Evolutionary conservation across 257 asterid genomes (phyloP), one percentile per base, ranked within the genome.

Genomic region (Solanum bulbocastanum): DNA sequence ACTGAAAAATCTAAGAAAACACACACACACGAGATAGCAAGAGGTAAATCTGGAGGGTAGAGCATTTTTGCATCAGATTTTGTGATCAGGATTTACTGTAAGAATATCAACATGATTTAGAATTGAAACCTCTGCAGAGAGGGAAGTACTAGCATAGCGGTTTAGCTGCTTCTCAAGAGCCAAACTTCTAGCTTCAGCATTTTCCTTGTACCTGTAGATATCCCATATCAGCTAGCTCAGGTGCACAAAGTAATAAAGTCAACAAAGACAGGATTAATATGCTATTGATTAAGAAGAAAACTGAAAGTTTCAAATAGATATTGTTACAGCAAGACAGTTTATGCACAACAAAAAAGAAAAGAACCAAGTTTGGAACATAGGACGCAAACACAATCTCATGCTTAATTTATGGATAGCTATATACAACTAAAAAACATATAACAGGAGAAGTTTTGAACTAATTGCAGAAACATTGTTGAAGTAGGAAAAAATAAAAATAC

Each of bases 141-240:
- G 98, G 83, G 98, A 93, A 88, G 96, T 90, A 89, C 56, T 95
- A 86, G 99, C 96, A 91, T 96, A 97, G 87, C 98, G 98, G 68
- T 91, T 91, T 69, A 95, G 94, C 95, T 94, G 94, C 93, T 96
- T 96, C 85, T 96, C 93, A 74, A 97, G 94, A 91, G n/a, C 40
- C 88, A 89, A 90, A 83, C 90, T 89, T 85, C 98, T 95, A 33
- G 90, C 89, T 87, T 95, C 96, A 44, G 90, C 91, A 89, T 94
- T 93, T 90, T 92, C 93, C 72, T 89, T 93, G 94, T 95, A 96
- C 98, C 99, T 97, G 89, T 35, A 88, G 81, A 60, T 88, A 44
- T 88, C 60, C 42, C 85, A 81, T 49, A 46, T 6, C 85, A 81
- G 42, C 60, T 56, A 88, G 68, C 60, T 60, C 88, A 78, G 89